phyloP scores from a whole-genome alignment of 2,329 filamentous ascomycete species.

The Graphilbum fragrans region DNA sequence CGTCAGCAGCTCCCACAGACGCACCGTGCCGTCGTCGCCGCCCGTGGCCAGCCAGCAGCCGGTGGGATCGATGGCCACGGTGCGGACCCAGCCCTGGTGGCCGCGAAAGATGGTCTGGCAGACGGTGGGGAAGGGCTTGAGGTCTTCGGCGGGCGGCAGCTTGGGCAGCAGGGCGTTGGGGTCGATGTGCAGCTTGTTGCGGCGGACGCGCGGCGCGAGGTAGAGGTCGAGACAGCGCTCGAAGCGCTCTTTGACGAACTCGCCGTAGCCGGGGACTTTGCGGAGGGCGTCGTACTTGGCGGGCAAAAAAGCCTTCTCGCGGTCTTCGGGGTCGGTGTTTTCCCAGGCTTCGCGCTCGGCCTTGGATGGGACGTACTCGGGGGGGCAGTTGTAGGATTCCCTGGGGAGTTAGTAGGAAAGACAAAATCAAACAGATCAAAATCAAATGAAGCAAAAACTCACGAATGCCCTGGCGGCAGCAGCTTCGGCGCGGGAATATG shows the following conservation, averaged over 20 bases:
- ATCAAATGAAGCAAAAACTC: not conserved
- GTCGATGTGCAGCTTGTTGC: constrained; percentile 94
- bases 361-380: constrained; percentile 81
- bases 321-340: constrained; percentile 74
- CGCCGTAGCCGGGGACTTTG: constrained; percentile 82
- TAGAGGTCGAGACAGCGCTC: constrained; percentile 93
- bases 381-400: constrained; percentile 90
- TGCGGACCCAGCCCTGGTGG: constrained; percentile 78
- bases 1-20: constrained; percentile 79
- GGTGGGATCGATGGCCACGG: constrained; percentile 71
- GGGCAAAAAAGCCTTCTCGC: constrained; percentile 80
- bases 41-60: constrained; percentile 82
- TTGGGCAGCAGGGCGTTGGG: constrained; percentile 87
- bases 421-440: not conserved
- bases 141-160: constrained; percentile 80
- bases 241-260: constrained; percentile 89
- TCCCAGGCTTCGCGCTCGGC: constrained; percentile 81
- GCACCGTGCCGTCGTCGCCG: constrained; percentile 85
- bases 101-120: constrained; percentile 80
- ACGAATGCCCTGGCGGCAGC: constrained; percentile 74
- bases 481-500: constrained; percentile 90
- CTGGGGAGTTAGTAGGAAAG: not conserved
- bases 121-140: constrained; percentile 88
- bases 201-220: constrained; percentile 78
- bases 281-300: constrained; percentile 72